phyloP scores from a whole-genome alignment of 257 asterid species.

The Nicotiana tabacum region DNA sequence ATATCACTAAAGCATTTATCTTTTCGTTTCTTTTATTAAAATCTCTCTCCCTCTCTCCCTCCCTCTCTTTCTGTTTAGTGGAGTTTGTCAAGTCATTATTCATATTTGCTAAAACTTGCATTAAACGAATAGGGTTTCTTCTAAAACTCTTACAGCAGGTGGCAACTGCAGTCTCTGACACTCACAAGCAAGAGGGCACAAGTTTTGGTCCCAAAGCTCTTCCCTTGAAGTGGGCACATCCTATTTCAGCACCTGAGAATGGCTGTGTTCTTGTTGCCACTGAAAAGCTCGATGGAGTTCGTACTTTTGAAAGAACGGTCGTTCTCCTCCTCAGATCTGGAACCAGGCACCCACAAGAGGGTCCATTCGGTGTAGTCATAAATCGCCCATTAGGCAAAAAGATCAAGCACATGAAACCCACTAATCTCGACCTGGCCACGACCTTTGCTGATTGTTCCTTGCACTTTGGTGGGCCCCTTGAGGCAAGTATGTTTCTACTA shows the following conservation, averaged over 20 bases:
- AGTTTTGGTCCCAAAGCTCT: slow-evolving; percentile 37
- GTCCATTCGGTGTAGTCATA: slow-evolving; percentile 82
- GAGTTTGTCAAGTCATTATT: not conserved
- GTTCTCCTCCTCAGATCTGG: slow-evolving; percentile 89
- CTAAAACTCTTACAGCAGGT: slow-evolving; percentile 37
- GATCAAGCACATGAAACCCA: slow-evolving; percentile 80
- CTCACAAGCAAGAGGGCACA: slow-evolving; percentile 35
- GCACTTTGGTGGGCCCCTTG: slow-evolving; percentile 97
- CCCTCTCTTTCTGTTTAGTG: too few relatives aligned
- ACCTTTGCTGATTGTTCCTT: slow-evolving; percentile 76
- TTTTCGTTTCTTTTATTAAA: not conserved
- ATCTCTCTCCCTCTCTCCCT: not conserved
- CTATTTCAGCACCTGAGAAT: slow-evolving; percentile 85
- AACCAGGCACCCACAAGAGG: slow-evolving; percentile 76
- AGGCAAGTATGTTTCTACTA: slow-evolving; percentile 75
- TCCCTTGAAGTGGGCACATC: slow-evolving; percentile 96
- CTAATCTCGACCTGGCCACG: slow-evolving; percentile 62
- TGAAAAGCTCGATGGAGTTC: slow-evolving; percentile 88
- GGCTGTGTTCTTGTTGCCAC: slow-evolving; percentile 94
- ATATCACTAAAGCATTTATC: not conserved
- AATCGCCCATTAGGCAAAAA: slow-evolving; percentile 77
- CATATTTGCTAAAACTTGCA: not conserved
- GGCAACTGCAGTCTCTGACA: slow-evolving; percentile 39
- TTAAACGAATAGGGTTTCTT: not conserved
- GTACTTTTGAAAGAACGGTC: slow-evolving; percentile 77